A percentile compares a stretch with the other conserved stretches of the same genome.
These are phyloP conservation scores for Rhazya stricta DNA, from an alignment of 257 asterid species.

Conservation along the genomic window DNA sequence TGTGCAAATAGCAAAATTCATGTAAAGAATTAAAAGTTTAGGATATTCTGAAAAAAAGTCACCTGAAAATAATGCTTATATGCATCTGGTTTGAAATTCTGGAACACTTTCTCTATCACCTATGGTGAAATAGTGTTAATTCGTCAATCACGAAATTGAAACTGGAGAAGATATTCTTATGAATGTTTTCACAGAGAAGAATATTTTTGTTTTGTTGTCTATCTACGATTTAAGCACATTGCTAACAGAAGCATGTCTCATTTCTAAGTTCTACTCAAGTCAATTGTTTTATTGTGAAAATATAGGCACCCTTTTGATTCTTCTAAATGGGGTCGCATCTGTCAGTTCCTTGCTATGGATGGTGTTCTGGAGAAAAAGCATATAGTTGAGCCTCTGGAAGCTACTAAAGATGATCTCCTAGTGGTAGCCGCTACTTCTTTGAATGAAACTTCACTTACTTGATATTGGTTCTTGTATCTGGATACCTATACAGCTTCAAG, in stretches of 20 bases:
- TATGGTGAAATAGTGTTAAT: background rate
- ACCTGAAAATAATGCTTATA: background rate
- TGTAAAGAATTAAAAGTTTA: too few relatives aligned
- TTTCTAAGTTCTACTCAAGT: constrained; percentile 3
- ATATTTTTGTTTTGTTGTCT: background rate
- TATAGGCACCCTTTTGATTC: constrained; percentile 98
- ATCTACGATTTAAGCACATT: background rate
- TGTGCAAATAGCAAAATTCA: background rate
- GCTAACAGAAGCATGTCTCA: background rate
- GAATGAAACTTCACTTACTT: background rate
- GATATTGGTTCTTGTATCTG: background rate
- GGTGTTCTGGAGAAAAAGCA: constrained; percentile 52
- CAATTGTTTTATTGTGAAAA: constrained; percentile 16
- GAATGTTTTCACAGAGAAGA: background rate
- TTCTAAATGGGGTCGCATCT: constrained; percentile 95
- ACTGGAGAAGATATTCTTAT: background rate
- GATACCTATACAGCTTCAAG: background rate
- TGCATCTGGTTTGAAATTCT: background rate
- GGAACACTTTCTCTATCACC: background rate
- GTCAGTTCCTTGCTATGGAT: constrained; percentile 59
- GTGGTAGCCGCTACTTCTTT: constrained; percentile 50
- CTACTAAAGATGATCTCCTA: constrained; percentile 78
- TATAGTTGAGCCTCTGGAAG: constrained; percentile 84
- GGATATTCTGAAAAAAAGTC: background rate
- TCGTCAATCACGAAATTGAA: background rate